phyloP scores from a whole-genome alignment of 1,284 basidiomycete genomes.

The Pseudomicrostroma phylloplanum region DNA sequence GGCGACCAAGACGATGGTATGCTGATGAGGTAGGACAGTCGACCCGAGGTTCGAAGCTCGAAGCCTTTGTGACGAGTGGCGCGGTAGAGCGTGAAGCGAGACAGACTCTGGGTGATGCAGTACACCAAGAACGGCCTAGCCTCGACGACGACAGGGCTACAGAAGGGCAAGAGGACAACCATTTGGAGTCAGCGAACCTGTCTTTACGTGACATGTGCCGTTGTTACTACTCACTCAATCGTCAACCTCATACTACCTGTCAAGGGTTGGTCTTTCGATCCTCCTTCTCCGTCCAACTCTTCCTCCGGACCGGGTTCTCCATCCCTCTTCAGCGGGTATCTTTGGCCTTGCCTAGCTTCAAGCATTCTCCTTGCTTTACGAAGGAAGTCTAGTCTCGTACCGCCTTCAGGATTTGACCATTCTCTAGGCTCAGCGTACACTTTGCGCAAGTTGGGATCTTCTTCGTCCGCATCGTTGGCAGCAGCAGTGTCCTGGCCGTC shows the following conservation, averaged over 20 bases:
- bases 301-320: conserved; percentile 10
- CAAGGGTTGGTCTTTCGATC: background rate
- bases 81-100: conserved; percentile 8
- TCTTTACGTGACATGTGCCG: too few species aligned
- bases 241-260: conserved; percentile 41
- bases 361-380: conserved; percentile 35
- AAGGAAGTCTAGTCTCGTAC: conserved; percentile 31
- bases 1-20: conserved; percentile 19
- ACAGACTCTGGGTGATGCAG: conserved; percentile 8
- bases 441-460: background rate
- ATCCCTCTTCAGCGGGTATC: conserved; percentile 19
- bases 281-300: conserved; percentile 1
- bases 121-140: conserved; percentile 10
- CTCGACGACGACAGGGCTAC: background rate
- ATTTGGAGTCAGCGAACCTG: too few species aligned
- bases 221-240: conserved; percentile 22
- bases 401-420: conserved; percentile 24
- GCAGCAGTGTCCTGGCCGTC: background rate
- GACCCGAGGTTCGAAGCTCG: conserved; percentile 18
- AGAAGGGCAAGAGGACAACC: background rate
- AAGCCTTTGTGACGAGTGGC: conserved; percentile 20
- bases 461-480: conserved; percentile 3
- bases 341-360: conserved; percentile 39
- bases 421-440: conserved; percentile 18
- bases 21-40: conserved; percentile 37